Conservation (phyloP, 768 basidiomycete species). For the Tephrocybe sp. region DNA sequence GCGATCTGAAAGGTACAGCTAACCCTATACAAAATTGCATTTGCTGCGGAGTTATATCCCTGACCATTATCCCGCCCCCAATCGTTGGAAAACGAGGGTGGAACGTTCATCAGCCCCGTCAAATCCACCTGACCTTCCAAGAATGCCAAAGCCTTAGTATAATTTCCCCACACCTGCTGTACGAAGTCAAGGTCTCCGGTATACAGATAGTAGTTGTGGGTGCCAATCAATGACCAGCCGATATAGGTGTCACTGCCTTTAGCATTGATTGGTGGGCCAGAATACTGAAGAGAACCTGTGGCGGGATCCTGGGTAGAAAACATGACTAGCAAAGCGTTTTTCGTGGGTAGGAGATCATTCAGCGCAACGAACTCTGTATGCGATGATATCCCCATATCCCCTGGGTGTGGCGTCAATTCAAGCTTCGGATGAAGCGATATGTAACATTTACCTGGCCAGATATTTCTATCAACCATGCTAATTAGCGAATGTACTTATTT, state of each 20-base stretch:
- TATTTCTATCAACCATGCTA: constrained; percentile 20
- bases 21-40: constrained; percentile 45
- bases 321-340: constrained; percentile 50
- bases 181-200: constrained; percentile 48
- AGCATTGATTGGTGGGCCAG: constrained; percentile 37
- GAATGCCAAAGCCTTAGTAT: constrained; percentile 36
- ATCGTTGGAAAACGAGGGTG: constrained; percentile 41
- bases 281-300: constrained; percentile 47
- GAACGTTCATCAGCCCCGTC: constrained; percentile 40
- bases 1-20: not conserved
- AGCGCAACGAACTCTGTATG: constrained; percentile 36
- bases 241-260: constrained; percentile 45
- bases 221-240: constrained; percentile 48
- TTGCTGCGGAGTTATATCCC: constrained; percentile 47
- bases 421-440: not conserved
- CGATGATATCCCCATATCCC: constrained; percentile 43
- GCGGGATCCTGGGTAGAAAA: constrained; percentile 44
- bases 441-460: constrained; percentile 24
- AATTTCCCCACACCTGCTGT: constrained; percentile 42
- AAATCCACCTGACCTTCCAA: constrained; percentile 41
- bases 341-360: constrained; percentile 36
- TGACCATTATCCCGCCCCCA: constrained; percentile 49
- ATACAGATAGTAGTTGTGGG: constrained; percentile 42
- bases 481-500: not conserved
- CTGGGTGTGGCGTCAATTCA: constrained; percentile 11